Conservation (phyloP, 129 eudicot species). For the Flaveria robusta region DNA sequence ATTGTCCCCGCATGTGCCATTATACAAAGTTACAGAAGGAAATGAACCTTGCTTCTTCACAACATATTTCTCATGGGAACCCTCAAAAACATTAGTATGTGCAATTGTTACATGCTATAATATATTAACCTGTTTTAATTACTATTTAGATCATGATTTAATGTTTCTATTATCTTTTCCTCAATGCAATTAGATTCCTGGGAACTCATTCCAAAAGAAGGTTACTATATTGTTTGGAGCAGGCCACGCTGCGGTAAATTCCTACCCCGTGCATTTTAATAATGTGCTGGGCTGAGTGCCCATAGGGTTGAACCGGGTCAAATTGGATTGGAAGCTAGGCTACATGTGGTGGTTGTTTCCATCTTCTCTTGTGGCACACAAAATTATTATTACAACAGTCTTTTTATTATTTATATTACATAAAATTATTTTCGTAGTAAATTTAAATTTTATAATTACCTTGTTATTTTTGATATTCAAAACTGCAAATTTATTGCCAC, state of each 20-base stretch:
- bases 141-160: slow-evolving; percentile 8
- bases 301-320: not conserved
- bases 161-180: not conserved
- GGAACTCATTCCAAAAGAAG: slow-evolving; percentile 94
- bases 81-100: slow-evolving; percentile 83
- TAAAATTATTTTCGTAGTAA: too few species aligned
- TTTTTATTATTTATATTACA: too few species aligned
- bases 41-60: slow-evolving; percentile 96
- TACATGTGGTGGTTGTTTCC: slow-evolving; percentile 50
- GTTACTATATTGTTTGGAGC: slow-evolving; percentile 75
- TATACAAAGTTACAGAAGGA: slow-evolving; percentile 84
- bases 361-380: not conserved
- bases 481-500: too few species aligned
- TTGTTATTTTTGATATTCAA: too few species aligned
- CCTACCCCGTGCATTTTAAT: not conserved
- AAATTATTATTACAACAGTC: not conserved
- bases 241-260: slow-evolving; percentile 58
- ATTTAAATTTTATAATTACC: too few species aligned
- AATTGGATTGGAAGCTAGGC: slow-evolving; percentile 53
- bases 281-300: too few species aligned
- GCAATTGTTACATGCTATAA: slow-evolving; percentile 7
- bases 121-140: not conserved
- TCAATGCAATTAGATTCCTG: slow-evolving; percentile 62
- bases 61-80: slow-evolving; percentile 88
- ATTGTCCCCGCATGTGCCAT: slow-evolving; percentile 67